Conservation (phyloP, 192 early-diverging fungal genomes). For the Diversispora epigaea region DNA sequence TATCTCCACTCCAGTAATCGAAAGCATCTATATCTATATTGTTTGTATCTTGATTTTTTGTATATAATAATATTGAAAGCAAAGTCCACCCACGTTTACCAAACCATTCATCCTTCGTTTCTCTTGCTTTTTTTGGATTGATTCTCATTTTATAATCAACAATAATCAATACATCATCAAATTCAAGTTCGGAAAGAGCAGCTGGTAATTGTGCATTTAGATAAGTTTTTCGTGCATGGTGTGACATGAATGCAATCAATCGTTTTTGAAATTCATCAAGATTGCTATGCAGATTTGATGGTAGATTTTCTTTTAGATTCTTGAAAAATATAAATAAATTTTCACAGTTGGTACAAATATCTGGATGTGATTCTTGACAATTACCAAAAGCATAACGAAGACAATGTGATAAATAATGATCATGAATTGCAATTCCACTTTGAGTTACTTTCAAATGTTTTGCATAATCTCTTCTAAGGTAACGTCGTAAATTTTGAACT, state of each 20-base stretch:
- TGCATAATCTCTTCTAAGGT: not conserved
- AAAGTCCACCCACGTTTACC: not conserved
- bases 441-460: not conserved
- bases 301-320: not conserved
- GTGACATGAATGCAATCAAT: not conserved
- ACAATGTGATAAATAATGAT: not conserved
- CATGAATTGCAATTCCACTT: not conserved
- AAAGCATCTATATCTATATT: not conserved
- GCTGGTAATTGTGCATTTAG: not conserved
- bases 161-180: not conserved
- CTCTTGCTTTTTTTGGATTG: not conserved
- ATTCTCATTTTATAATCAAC: conserved; percentile 19
- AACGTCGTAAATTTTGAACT: not conserved
- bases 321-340: not conserved
- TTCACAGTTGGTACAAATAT: not conserved
- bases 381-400: not conserved
- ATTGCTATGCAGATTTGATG: not conserved
- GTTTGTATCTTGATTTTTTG: not conserved
- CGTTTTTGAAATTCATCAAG: not conserved
- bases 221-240: not conserved
- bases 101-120: conserved; percentile 7
- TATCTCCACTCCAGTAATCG: not conserved
- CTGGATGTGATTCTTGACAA: not conserved
- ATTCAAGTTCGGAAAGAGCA: not conserved
- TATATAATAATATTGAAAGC: conserved; percentile 4